Percentiles rank a stretch among this genome's conserved stretches.
phyloP scores from a whole-genome alignment of 2,329 filamentous ascomycete genomes.

The Exophiala sp. region DNA sequence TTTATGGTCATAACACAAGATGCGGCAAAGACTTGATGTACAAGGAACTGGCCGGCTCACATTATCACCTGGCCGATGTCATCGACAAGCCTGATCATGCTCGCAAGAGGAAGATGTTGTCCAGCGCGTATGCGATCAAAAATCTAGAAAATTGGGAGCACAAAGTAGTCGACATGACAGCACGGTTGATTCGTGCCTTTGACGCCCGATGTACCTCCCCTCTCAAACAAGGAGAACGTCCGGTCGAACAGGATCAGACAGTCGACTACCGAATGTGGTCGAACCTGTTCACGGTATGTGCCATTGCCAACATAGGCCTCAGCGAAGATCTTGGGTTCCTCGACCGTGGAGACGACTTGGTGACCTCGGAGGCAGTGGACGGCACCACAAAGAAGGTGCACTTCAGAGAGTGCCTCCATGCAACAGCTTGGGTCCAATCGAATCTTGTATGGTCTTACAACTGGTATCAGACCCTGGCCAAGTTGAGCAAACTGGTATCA shows the following conservation, averaged over 20 bases:
- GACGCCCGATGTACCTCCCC: constrained; percentile 33
- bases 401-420: constrained; percentile 7
- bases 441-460: constrained; percentile 28
- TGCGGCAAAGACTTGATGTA: constrained; percentile 25
- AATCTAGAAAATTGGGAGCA: constrained; percentile 41
- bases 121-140: constrained; percentile 39
- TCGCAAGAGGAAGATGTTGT: constrained; percentile 39
- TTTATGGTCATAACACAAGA: constrained; percentile 38
- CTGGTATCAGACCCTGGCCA: constrained; percentile 23
- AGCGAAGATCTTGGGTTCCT: constrained; percentile 37
- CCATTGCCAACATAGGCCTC: constrained; percentile 40
- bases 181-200: constrained; percentile 34
- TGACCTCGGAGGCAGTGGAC: neutral
- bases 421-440: constrained; percentile 12
- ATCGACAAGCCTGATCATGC: constrained; percentile 39
- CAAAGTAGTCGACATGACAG: constrained; percentile 39
- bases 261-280: constrained; percentile 39
- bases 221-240: neutral
- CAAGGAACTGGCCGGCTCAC: constrained; percentile 1
- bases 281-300: constrained; percentile 38
- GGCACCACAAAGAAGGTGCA: constrained; percentile 34
- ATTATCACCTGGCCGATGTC: constrained; percentile 31
- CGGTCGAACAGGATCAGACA: constrained; percentile 28
- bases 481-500: constrained; percentile 21
- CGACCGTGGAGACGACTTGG: constrained; percentile 33